phyloP scores from a whole-genome alignment of 345 rosid species.

The Hirschfeldia incana region DNA sequence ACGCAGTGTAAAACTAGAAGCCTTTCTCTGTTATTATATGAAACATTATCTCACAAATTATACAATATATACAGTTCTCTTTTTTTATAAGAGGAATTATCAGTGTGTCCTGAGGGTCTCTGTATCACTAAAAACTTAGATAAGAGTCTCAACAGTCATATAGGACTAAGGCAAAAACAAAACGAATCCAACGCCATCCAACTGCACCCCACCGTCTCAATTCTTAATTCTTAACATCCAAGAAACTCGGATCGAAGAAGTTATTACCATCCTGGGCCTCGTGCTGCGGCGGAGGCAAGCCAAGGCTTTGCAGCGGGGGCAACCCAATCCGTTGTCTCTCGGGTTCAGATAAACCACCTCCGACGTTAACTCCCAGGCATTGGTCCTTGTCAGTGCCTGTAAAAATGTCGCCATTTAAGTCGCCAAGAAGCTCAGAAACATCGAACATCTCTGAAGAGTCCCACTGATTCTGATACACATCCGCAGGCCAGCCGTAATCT shows the following conservation, averaged over 20 bases:
- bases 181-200: not conserved
- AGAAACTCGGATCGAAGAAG: constrained; percentile 18
- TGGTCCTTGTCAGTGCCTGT: not conserved
- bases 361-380: not conserved
- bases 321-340: not conserved
- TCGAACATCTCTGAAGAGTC: constrained; percentile 41
- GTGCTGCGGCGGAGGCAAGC: constrained; percentile 30
- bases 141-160: constrained; percentile 15
- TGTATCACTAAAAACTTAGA: constrained; percentile 21
- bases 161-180: not conserved
- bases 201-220: not conserved
- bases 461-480: constrained; percentile 6
- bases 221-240: constrained; percentile 18
- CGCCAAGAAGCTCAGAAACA: constrained; percentile 53
- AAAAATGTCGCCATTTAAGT: constrained; percentile 30
- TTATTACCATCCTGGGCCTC: constrained; percentile 29
- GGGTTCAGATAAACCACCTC: not conserved
- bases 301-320: constrained; percentile 1
- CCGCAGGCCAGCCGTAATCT: constrained; percentile 34
- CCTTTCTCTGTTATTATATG: not conserved
- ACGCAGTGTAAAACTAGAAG: not conserved
- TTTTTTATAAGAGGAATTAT: not conserved
- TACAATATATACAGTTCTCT: constrained; percentile 13
- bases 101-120: constrained; percentile 1
- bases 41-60: not conserved